These are phyloP conservation scores for Aristolochia californica DNA, from an alignment of 164 flowering plant genomes.

Conservation along the genomic window DNA sequence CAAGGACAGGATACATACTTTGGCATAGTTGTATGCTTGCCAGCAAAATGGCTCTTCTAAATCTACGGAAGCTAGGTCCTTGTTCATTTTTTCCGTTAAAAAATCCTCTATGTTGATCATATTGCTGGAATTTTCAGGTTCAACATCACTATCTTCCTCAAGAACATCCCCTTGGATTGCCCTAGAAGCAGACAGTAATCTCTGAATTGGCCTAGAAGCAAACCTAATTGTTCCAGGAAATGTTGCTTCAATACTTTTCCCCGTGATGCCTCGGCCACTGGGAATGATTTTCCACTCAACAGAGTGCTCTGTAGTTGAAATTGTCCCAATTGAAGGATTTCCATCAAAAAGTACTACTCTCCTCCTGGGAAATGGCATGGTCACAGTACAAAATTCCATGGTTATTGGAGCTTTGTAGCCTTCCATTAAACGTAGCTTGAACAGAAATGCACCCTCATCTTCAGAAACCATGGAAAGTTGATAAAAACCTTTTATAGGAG, in stretches of 20 bases:
- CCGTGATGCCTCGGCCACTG: conserved; percentile 61
- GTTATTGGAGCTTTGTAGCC: conserved; percentile 70
- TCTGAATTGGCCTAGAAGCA: conserved; percentile 59
- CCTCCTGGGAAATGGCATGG: conserved; percentile 93
- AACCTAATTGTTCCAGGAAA: conserved; percentile 91
- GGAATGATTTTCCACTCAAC: conserved; percentile 90
- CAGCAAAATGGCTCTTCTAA: conserved; percentile 95
- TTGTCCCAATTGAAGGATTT: conserved; percentile 89
- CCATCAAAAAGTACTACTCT: conserved; percentile 76
- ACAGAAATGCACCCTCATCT: conserved; percentile 97
- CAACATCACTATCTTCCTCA: conserved; percentile 84
- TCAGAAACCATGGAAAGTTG: conserved; percentile 99
- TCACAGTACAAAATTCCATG: conserved; percentile 84
- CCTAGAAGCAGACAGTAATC: conserved; percentile 22
- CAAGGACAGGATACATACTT: conserved; percentile 30
- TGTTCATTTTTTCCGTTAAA: conserved; percentile 77
- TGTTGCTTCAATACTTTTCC: conserved; percentile 88
- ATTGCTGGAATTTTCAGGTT: conserved; percentile 46
- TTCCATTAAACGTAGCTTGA: conserved; percentile 78
- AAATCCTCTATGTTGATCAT: conserved; percentile 71
- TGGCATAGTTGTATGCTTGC: conserved; percentile 94
- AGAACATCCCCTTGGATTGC: conserved; percentile 24
- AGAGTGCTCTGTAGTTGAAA: conserved; percentile 63
- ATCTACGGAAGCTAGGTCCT: conserved; percentile 81
- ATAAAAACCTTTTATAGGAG: conserved; percentile 95